These are phyloP conservation scores for Mitragyna speciosa DNA, from an alignment of 257 asterid genomes.

Conservation along the genomic window DNA sequence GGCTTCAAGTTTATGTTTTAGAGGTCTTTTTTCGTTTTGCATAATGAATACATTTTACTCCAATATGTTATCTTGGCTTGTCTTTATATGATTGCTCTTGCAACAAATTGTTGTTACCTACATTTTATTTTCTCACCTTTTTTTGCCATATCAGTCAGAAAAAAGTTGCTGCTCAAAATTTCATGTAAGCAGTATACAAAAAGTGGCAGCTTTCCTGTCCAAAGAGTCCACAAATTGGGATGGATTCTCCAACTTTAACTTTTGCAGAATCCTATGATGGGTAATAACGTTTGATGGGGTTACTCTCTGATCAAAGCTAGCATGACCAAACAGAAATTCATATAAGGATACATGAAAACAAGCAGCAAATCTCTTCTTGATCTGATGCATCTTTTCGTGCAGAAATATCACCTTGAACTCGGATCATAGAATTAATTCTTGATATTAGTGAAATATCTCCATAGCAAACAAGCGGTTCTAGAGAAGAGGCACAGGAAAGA, in stretches of 20 bases:
- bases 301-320: not conserved
- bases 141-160: not conserved
- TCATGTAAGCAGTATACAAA: not conserved
- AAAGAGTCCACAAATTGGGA: not conserved
- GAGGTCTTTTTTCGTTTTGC: not conserved
- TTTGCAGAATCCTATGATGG: not conserved
- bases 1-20: not conserved
- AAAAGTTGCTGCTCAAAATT: not conserved
- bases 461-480: not conserved
- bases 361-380: not conserved
- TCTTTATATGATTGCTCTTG: not conserved
- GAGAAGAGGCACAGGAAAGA: not conserved
- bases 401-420: not conserved
- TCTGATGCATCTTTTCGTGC: not conserved
- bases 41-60: not conserved
- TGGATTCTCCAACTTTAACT: not conserved
- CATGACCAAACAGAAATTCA: not conserved
- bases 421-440: not conserved
- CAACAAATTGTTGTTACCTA: not conserved
- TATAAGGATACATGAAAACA: not conserved
- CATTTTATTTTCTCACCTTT: not conserved
- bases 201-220: not conserved
- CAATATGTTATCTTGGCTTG: not conserved
- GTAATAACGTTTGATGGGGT: not conserved
- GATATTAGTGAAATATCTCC: not conserved